A percentile compares a stretch with the other conserved stretches of the same genome.
phyloP scores from a whole-genome alignment of 306 rosid species.

The Citrullus colocynthis region DNA sequence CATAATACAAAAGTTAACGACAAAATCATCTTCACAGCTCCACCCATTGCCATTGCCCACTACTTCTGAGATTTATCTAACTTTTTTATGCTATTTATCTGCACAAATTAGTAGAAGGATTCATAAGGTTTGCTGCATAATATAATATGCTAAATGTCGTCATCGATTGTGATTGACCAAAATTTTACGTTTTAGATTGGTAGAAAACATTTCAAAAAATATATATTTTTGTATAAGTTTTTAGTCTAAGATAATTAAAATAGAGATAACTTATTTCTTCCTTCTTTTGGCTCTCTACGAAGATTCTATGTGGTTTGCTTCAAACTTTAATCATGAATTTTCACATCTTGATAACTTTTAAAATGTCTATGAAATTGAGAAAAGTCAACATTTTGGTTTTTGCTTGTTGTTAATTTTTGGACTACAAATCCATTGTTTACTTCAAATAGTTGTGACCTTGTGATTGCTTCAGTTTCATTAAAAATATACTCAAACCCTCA shows the following conservation, averaged over 20 bases:
- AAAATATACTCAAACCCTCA: too few relatives aligned
- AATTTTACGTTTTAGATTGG: neutral
- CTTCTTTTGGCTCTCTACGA: neutral
- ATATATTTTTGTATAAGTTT: too few relatives aligned
- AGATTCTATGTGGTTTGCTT: too few relatives aligned
- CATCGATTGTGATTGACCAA: neutral
- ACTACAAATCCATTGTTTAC: neutral
- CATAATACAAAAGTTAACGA: neutral
- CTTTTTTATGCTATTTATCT: neutral
- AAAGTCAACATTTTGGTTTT: neutral
- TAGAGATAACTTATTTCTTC: neutral
- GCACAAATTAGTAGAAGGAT: neutral
- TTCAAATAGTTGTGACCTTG: neutral
- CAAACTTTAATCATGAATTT: neutral
- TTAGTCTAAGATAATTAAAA: neutral
- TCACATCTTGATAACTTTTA: neutral
- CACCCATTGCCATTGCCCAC: neutral
- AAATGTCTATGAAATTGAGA: neutral
- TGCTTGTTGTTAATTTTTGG: neutral
- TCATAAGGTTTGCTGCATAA: neutral
- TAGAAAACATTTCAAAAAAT: neutral
- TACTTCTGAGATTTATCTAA: neutral
- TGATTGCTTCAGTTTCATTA: too few relatives aligned
- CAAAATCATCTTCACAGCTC: neutral
- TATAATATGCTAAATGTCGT: neutral